Evolutionary conservation across 495 filamentous ascomycete species (phyloP).

Genomic region (Elasticomyces elasticus): DNA sequence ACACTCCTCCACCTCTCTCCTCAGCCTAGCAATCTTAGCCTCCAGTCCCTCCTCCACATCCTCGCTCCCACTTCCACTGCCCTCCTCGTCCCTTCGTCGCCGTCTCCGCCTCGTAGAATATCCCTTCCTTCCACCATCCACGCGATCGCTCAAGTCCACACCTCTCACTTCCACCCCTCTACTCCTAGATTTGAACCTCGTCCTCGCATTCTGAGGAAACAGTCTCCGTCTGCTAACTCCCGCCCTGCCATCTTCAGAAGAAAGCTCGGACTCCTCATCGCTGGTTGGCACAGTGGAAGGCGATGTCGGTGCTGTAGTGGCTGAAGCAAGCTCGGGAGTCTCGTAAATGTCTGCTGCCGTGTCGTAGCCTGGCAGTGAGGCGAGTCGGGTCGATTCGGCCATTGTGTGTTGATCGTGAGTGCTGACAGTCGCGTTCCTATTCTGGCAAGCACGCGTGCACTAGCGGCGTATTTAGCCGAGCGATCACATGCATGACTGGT

Average conservation of each 20-base stretch:
- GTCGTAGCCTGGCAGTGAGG: conserved; percentile 21
- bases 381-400: conserved; percentile 6
- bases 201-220: conserved; percentile 5
- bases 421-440: too few species aligned
- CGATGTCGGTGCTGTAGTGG: conserved; percentile 8
- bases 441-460: too few species aligned
- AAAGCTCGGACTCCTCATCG: conserved; percentile 1
- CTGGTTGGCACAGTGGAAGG: conserved; percentile 4
- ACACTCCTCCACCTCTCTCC: conserved; percentile 33
- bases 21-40: conserved; percentile 55
- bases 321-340: conserved; percentile 14
- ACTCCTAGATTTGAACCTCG: conserved; percentile 2
- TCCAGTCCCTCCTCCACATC: conserved; percentile 57
- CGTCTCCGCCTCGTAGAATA: conserved; percentile 33
- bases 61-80: neutral
- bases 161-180: conserved; percentile 1
- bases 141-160: conserved; percentile 12
- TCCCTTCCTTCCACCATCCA: conserved; percentile 9
- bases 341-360: conserved; percentile 26
- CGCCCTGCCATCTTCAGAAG: neutral
- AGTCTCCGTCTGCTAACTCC: conserved; percentile 12
- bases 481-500: too few species aligned
- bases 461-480: too few species aligned
- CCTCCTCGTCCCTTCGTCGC: conserved; percentile 43
- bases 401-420: too few species aligned